These are phyloP conservation scores for Triangularia setosa DNA, from an alignment of 2,329 filamentous ascomycete species.

Conservation along the genomic window DNA sequence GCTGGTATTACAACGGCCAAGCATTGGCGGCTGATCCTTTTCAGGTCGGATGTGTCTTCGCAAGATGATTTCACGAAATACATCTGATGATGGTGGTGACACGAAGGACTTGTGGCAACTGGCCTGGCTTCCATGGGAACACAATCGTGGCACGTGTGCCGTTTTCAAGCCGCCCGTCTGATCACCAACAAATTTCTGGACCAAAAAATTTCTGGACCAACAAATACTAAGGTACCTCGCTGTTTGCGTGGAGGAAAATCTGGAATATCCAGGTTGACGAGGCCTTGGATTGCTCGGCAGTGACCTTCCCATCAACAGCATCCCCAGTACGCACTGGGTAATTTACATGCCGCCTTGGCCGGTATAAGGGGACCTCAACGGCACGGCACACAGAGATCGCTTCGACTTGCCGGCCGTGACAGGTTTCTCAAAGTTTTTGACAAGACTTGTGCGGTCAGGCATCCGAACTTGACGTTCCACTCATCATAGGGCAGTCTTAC, in stretches of 20 bases:
- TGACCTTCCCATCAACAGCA: background rate
- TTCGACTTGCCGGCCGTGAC: background rate
- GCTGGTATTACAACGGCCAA: constrained; percentile 6
- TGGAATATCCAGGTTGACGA: background rate
- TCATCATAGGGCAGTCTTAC: background rate
- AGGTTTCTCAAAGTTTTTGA: background rate
- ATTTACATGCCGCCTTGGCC: background rate
- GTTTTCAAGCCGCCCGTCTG: background rate
- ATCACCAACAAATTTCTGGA: background rate
- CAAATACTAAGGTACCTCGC: background rate
- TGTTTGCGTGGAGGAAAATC: background rate
- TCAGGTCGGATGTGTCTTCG: background rate
- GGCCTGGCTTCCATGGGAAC: background rate
- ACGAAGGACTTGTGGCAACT: background rate
- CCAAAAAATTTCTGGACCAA: background rate
- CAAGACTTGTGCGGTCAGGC: background rate
- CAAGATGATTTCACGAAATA: background rate
- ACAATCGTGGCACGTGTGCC: background rate
- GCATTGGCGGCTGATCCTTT: background rate
- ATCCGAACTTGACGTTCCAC: background rate
- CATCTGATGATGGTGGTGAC: background rate
- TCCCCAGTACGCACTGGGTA: background rate
- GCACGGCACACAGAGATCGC: background rate
- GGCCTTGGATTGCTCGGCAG: constrained; percentile 1
- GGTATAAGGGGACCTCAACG: background rate